A percentile compares a stretch with the other conserved stretches of the same genome.
phyloP scores from a whole-genome alignment of 208 protist genomes.

The Trichomonas tenax region DNA sequence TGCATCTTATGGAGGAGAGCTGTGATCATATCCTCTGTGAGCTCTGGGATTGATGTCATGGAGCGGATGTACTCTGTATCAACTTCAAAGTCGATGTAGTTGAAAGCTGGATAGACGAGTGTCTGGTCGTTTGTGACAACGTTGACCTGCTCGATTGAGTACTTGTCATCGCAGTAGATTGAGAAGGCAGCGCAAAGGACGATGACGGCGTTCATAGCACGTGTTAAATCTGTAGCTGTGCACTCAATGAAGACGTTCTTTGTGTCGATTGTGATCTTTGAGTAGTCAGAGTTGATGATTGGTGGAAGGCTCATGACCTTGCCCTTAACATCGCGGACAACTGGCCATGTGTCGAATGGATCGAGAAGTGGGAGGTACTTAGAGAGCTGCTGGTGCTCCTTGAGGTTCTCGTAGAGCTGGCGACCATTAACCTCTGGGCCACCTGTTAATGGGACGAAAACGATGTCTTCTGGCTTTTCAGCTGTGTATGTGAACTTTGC shows the following conservation, averaged over 20 bases:
- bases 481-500: constrained; percentile 33
- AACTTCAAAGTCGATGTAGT: background rate
- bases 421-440: constrained; percentile 25
- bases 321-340: constrained; percentile 46
- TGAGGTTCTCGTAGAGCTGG: constrained; percentile 27
- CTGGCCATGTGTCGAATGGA: constrained; percentile 20
- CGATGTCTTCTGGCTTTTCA: constrained; percentile 33
- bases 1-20: background rate
- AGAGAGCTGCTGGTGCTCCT: background rate
- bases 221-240: constrained; percentile 86
- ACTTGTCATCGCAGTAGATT: background rate
- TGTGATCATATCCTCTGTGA: background rate
- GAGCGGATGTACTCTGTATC: background rate
- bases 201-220: constrained; percentile 33
- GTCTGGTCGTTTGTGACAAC: background rate
- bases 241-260: constrained; percentile 97
- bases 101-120: background rate
- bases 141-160: background rate
- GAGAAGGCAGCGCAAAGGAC: background rate
- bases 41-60: background rate
- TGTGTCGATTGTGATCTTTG: constrained; percentile 80
- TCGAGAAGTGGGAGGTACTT: constrained; percentile 33
- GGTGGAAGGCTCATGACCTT: constrained; percentile 88
- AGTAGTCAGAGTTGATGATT: constrained; percentile 95
- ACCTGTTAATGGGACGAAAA: constrained; percentile 41